Conservation (phyloP, 2,329 filamentous ascomycete species). For the Sordariomycetes sp. region DNA sequence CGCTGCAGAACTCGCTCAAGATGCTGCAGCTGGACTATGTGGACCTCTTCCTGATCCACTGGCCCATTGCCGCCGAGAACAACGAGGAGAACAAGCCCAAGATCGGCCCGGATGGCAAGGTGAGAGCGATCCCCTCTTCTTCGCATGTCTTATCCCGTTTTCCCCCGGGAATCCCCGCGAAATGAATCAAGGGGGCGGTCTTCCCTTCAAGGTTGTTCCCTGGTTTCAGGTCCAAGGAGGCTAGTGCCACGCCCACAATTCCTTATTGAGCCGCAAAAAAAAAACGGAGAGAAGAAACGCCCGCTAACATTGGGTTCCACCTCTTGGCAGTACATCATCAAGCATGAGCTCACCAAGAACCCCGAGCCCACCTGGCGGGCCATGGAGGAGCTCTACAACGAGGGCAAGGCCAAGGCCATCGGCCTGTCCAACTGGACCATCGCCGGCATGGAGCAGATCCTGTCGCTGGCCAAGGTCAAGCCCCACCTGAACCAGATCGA, state of each 20-base stretch:
- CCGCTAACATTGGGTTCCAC: slow-evolving; percentile 8
- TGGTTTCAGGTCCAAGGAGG: slow-evolving; percentile 30
- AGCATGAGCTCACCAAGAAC: neutral
- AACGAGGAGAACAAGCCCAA: slow-evolving; percentile 28
- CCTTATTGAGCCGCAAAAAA: slow-evolving; percentile 20
- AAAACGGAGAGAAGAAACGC: slow-evolving; percentile 2
- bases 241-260: slow-evolving; percentile 4
- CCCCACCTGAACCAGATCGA: slow-evolving; percentile 42
- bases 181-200: too few relatives aligned
- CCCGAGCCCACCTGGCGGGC: slow-evolving; percentile 44
- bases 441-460: slow-evolving; percentile 40
- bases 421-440: slow-evolving; percentile 50
- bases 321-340: slow-evolving; percentile 3
- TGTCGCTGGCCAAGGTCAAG: slow-evolving; percentile 31
- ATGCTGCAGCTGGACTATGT: slow-evolving; percentile 47
- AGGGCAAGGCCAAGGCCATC: slow-evolving; percentile 44
- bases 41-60: slow-evolving; percentile 46
- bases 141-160: too few relatives aligned
- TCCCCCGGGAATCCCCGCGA: too few relatives aligned
- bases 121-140: neutral
- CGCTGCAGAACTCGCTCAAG: slow-evolving; percentile 43
- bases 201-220: neutral
- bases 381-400: slow-evolving; percentile 46
- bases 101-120: slow-evolving; percentile 5
- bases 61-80: slow-evolving; percentile 42